Base-by-base conservation (phyloP, 192 early-diverging fungal genomes). In the Coemansia javaensis region DNA sequence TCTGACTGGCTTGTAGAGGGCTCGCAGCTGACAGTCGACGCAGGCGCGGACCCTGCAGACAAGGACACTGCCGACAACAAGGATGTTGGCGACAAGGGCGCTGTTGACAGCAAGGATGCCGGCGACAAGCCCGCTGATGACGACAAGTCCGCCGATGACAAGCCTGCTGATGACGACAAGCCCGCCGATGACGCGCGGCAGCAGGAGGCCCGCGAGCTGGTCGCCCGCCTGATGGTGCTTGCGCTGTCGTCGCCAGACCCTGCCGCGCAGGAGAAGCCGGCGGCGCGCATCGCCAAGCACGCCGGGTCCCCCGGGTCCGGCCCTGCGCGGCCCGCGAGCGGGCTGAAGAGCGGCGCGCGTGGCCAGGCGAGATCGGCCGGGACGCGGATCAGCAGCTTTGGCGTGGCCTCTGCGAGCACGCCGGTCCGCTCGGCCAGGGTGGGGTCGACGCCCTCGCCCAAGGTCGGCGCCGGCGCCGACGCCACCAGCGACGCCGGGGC, bases 341-440 rank as follows among this genome's bases (percentile, higher is more conserved):
- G 48, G 23, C 15, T 41, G 18, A 72, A 64, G 35, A 40, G 44
- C 28, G 48, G 53, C 3, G 31, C 60, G 39, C 68, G 68, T 42
- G 51, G 61, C 13, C 68, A 61, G 8, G 42, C 44, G 21, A 64
- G 60, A 15, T 43, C 56, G 14, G 5, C 56, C 32, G 50, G 56
- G 35, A 36, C 56, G 16, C 68, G 68, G 8, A 72, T 72, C 52
- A 72, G 68, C 48, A 72, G 62, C 40, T 72, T 72, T 56, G 68
- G 68, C 17, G 68, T 72, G 22, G 68, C 68, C 27, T 72, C 68
- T 7, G 47, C 53, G 25, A 72, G 34, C 52, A 60, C 50, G 13
- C 68, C 68, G 5, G 68, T 72, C 16, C 68, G 68, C 21, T 64
- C 68, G 7, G n/a, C 54, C 32, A 34, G 37, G 8, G 62, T 47